Evolutionary conservation across 805 yeast species (phyloP).

Genomic region (Hagleromyces aurorensis): DNA sequence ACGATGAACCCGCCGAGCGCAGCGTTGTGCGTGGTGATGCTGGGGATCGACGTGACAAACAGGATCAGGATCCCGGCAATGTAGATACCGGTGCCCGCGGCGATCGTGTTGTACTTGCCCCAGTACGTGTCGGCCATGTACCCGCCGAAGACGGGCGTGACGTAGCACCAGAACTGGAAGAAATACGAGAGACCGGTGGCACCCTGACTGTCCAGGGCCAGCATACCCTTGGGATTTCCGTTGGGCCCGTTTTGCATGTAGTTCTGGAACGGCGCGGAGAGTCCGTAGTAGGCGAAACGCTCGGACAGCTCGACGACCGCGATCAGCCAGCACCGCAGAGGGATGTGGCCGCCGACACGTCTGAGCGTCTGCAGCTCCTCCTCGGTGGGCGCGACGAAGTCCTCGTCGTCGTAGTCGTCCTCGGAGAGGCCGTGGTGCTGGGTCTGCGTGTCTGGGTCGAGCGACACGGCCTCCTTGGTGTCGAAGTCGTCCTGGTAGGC

Average conservation of each 20-base stretch:
- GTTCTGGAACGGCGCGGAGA: constrained; percentile 68
- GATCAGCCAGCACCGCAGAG: constrained; percentile 42
- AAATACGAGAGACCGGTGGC: constrained; percentile 69
- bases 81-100: constrained; percentile 51
- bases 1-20: constrained; percentile 54
- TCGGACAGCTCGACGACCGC: constrained; percentile 71
- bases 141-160: constrained; percentile 74
- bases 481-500: constrained; percentile 5
- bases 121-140: constrained; percentile 64
- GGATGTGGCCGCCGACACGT: constrained; percentile 38
- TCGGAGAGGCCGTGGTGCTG: constrained; percentile 5
- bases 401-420: constrained; percentile 7
- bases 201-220: constrained; percentile 50
- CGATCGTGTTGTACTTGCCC: constrained; percentile 67
- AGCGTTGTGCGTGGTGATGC: constrained; percentile 40
- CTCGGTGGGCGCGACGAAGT: constrained; percentile 21
- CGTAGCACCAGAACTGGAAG: constrained; percentile 76
- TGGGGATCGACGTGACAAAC: constrained; percentile 62
- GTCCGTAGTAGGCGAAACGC: constrained; percentile 74
- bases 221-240: constrained; percentile 43
- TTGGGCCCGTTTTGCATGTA: constrained; percentile 55
- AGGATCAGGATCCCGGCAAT: constrained; percentile 54
- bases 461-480: background rate
- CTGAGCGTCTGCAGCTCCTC: constrained; percentile 25
- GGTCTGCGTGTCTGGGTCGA: constrained; percentile 1